Conservation (phyloP, 139 green algal species). For the Mychonastes homosphaera region DNA sequence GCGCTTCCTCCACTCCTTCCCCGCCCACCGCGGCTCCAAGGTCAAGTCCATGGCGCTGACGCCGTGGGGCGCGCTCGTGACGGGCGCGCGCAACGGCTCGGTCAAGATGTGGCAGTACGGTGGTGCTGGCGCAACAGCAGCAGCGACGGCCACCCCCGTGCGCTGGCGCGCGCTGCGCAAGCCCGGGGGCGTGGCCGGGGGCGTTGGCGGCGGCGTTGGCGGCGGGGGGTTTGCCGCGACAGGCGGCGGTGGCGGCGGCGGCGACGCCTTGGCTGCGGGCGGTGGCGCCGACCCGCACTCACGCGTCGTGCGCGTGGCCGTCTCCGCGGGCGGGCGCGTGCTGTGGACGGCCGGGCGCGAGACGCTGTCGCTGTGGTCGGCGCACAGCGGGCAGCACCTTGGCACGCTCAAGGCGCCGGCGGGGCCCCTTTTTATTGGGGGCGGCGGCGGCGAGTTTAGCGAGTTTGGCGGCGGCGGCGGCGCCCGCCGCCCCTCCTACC, state of each 20-base stretch:
- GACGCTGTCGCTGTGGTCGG: slow-evolving; percentile 47
- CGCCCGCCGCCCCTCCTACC: no score
- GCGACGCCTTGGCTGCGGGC: background rate
- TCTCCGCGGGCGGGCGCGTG: slow-evolving; percentile 23
- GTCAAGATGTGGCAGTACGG: slow-evolving; percentile 18
- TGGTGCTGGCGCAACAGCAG: background rate
- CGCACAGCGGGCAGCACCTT: slow-evolving; percentile 21
- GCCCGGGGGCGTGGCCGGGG: background rate
- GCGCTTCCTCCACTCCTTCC: slow-evolving; percentile 11
- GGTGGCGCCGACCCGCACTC: background rate
- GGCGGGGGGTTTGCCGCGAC: background rate
- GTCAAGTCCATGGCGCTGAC: slow-evolving; percentile 13
- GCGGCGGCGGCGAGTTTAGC: no score
- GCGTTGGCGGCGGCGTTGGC: no score
- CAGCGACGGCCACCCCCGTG: background rate
- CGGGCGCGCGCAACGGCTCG: slow-evolving; percentile 11
- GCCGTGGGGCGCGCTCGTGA: slow-evolving; percentile 6
- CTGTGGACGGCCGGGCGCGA: slow-evolving; percentile 43
- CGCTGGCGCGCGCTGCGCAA: slow-evolving; percentile 17
- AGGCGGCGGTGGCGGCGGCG: background rate
- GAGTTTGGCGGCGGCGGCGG: no score
- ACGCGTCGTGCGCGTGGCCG: slow-evolving; percentile 12
- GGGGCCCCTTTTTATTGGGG: no score
- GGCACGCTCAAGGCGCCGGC: slow-evolving; percentile 6
- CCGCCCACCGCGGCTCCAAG: slow-evolving; percentile 15